Conservation (phyloP, 495 filamentous ascomycete genomes). For the Opeltia flavorubescens region DNA sequence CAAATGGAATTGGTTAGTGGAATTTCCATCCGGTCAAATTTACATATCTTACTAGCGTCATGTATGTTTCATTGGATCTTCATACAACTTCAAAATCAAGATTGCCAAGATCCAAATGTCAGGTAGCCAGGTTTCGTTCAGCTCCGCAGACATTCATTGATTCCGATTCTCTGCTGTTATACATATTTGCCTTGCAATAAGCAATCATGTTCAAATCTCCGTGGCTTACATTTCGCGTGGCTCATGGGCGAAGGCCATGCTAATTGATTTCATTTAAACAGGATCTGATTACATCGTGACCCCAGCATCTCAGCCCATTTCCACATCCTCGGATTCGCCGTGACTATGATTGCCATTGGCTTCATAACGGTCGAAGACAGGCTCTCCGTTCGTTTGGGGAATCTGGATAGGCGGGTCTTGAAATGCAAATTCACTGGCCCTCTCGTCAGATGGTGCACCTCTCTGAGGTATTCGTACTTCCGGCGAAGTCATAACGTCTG, state of each 20-base stretch:
- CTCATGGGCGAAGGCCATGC: background rate
- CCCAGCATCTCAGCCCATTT: background rate
- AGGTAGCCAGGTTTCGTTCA: too few species aligned
- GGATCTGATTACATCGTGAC: background rate
- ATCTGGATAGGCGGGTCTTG: background rate
- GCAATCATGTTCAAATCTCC: too few species aligned
- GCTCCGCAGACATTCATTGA: too few species aligned
- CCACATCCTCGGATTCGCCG: background rate
- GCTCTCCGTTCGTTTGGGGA: background rate
- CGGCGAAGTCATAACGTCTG: background rate
- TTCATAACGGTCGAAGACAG: background rate
- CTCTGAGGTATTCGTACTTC: background rate
- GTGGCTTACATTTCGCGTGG: too few species aligned
- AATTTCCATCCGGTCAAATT: too few species aligned
- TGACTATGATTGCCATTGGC: background rate
- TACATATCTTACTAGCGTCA: too few species aligned
- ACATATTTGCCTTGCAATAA: too few species aligned
- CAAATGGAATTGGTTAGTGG: background rate
- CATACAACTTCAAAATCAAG: too few species aligned
- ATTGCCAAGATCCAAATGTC: too few species aligned
- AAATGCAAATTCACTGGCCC: background rate
- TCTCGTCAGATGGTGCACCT: background rate
- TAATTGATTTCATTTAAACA: background rate
- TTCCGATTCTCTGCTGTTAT: too few species aligned
- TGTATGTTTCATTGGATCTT: too few species aligned